Evolutionary conservation across 805 yeast genomes (phyloP).

Genomic region (Yamadazyma akitaensis): DNA sequence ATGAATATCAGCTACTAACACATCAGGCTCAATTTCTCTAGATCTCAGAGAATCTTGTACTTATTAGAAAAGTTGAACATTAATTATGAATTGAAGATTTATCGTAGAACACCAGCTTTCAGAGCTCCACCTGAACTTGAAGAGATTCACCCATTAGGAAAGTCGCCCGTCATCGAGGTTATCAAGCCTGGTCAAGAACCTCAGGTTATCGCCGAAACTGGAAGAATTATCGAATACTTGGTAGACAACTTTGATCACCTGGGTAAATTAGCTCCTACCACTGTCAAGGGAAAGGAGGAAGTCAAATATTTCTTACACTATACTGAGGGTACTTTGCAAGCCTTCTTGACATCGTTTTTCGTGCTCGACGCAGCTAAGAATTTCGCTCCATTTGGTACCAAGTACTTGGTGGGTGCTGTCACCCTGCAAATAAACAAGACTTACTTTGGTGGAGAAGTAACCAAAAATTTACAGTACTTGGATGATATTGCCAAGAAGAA

Average conservation of each 20-base stretch:
- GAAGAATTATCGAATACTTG: constrained; percentile 53
- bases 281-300: constrained; percentile 37
- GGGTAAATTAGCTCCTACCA: constrained; percentile 34
- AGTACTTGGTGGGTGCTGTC: constrained; percentile 21
- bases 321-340: constrained; percentile 62
- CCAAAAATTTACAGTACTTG: constrained; percentile 25
- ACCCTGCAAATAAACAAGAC: constrained; percentile 20
- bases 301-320: constrained; percentile 54
- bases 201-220: constrained; percentile 52
- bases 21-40: constrained; percentile 29
- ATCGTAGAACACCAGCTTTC: constrained; percentile 21
- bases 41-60: constrained; percentile 38
- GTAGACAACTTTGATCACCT: constrained; percentile 46
- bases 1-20: constrained; percentile 1
- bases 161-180: constrained; percentile 32
- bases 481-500: constrained; percentile 27
- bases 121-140: constrained; percentile 34
- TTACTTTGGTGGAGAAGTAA: constrained; percentile 26
- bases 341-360: constrained; percentile 36
- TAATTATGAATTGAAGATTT: constrained; percentile 31
- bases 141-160: constrained; percentile 35
- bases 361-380: constrained; percentile 24
- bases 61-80: constrained; percentile 34
- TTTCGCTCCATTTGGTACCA: constrained; percentile 27
- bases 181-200: constrained; percentile 19